These are phyloP conservation scores for Nitzschia sp. DNA, from an alignment of 108 stramenopile genomes.

Conservation along the genomic window DNA sequence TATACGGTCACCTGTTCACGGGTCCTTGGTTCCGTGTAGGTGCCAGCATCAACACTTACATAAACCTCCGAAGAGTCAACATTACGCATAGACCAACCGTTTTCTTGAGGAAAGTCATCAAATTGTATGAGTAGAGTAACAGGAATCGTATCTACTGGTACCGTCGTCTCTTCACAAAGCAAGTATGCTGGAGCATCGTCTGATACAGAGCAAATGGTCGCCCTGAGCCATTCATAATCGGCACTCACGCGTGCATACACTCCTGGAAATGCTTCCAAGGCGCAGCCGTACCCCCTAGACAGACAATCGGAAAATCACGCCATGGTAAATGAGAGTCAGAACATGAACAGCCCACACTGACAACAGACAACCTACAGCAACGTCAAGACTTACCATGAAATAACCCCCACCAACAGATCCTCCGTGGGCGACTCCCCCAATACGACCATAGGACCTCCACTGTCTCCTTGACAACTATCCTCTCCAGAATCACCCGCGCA, in stretches of 20 bases:
- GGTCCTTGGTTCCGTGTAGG: conserved; percentile 1
- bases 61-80: not conserved
- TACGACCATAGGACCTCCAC: conserved; percentile 41
- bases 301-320: not conserved
- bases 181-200: conserved; percentile 45
- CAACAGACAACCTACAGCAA: not conserved
- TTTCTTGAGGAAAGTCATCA: conserved; percentile 40
- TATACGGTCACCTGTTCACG: conserved; percentile 21
- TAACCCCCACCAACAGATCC: conserved; percentile 44
- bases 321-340: not conserved
- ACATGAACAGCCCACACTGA: not conserved
- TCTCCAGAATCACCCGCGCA: conserved; percentile 45
- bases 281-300: conserved; percentile 30
- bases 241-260: conserved; percentile 50
- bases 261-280: conserved; percentile 33
- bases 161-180: conserved; percentile 30
- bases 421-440: conserved; percentile 9
- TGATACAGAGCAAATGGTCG: conserved; percentile 47
- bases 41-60: conserved; percentile 2
- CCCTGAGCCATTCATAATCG: conserved; percentile 50
- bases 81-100: conserved; percentile 27
- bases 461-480: conserved; percentile 60
- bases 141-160: conserved; percentile 12
- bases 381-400: conserved; percentile 32
- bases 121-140: conserved; percentile 27